phyloP scores from a whole-genome alignment of 139 green algal species.

The Micractinium conductrix region DNA sequence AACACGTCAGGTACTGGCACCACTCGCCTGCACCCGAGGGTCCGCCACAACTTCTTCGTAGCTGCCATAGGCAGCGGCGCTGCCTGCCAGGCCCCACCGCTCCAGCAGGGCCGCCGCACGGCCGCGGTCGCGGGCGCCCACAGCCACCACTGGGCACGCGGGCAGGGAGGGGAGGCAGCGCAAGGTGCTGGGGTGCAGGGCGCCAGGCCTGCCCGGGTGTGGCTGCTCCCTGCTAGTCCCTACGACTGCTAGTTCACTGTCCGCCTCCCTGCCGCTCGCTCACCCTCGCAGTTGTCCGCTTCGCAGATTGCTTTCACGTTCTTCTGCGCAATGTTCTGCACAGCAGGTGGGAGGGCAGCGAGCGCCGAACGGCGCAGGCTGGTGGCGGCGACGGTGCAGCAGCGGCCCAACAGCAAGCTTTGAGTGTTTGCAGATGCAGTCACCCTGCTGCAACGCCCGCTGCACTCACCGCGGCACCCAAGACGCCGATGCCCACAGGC shows the following conservation, averaged over 20 bases:
- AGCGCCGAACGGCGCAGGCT: too few species aligned
- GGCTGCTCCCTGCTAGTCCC: too few species aligned
- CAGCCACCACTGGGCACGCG: slow-evolving; percentile 34
- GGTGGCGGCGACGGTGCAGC: too few species aligned
- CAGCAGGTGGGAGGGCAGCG: too few species aligned
- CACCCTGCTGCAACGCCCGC: too few species aligned
- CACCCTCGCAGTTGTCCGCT: slow-evolving; percentile 10
- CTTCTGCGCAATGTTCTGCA: slow-evolving; percentile 57
- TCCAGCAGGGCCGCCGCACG: slow-evolving; percentile 48
- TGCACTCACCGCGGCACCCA: too few species aligned
- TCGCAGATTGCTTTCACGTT: slow-evolving; percentile 39
- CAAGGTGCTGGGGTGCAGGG: not conserved
- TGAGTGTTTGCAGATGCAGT: too few species aligned
- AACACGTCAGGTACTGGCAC: too few species aligned
- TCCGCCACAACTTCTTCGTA: slow-evolving; percentile 62
- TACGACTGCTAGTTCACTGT: not conserved
- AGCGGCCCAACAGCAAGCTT: too few species aligned
- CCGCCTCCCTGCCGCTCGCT: not conserved
- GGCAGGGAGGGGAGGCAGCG: not conserved
- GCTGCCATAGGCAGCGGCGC: slow-evolving; percentile 47
- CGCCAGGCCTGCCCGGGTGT: not conserved
- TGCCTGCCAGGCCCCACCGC: slow-evolving; percentile 22
- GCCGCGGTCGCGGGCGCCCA: slow-evolving; percentile 42
- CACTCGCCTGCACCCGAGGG: slow-evolving; percentile 10
- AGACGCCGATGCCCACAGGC: too few species aligned